These are phyloP conservation scores for Cladophialophora chaetospira DNA, from an alignment of 2,329 filamentous ascomycete species.

Conservation along the genomic window DNA sequence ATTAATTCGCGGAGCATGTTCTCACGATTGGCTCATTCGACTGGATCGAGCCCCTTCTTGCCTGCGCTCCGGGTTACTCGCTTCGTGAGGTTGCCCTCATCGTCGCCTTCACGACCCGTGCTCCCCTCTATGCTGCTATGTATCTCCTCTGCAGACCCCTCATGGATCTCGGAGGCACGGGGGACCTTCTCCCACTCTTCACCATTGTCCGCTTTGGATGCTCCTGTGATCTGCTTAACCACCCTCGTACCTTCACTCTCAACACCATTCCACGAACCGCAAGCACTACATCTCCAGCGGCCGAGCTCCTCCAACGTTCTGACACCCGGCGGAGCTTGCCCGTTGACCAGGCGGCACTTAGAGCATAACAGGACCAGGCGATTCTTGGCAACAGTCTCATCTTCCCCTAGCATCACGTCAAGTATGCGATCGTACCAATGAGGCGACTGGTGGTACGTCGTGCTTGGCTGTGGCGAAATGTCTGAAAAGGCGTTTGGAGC, in stretches of 20 bases:
- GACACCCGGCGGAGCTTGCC: constrained; percentile 87
- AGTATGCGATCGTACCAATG: constrained; percentile 96
- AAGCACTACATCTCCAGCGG: constrained; percentile 85
- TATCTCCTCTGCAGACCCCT: constrained; percentile 12
- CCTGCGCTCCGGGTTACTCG: constrained; percentile 30
- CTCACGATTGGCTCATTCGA: constrained; percentile 23
- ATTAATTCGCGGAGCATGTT: no score
- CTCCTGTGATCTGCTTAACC: constrained; percentile 61
- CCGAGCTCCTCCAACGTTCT: constrained; percentile 77
- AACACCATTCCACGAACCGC: constrained; percentile 73
- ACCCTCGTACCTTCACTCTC: constrained; percentile 70
- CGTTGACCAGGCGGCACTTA: constrained; percentile 85
- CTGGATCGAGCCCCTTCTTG: constrained; percentile 17
- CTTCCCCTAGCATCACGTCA: constrained; percentile 89
- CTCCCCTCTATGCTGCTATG: constrained; percentile 11
- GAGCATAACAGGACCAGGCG: constrained; percentile 83
- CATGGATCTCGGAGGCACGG: constrained; percentile 4
- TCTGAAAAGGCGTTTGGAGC: constrained; percentile 50
- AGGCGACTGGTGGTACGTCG: constrained; percentile 45
- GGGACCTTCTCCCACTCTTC: constrained; percentile 28
- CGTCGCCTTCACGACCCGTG: constrained; percentile 24
- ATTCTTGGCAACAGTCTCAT: constrained; percentile 90
- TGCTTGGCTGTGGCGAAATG: constrained; percentile 32
- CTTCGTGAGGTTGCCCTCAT: constrained; percentile 22
- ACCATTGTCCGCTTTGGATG: constrained; percentile 15